Conservation (phyloP, 345 rosid genomes). For the Camelina neglecta region DNA sequence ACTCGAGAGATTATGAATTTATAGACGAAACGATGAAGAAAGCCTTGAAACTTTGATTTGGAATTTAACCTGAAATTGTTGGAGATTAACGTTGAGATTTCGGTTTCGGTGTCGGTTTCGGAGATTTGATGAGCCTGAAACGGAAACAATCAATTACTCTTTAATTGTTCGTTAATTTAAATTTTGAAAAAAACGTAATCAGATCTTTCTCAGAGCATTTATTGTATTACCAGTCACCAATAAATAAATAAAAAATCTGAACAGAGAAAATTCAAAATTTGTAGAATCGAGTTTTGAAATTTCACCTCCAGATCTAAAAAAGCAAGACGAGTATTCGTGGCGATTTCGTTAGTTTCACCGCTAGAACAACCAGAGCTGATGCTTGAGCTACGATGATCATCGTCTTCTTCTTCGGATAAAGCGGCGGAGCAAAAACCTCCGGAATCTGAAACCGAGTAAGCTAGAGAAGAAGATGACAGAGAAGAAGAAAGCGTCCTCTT, state of each 20-base stretch:
- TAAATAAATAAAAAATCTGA: not conserved
- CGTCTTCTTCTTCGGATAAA: conserved; percentile 26
- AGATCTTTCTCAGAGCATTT: conserved; percentile 28
- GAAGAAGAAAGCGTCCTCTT: conserved; percentile 20
- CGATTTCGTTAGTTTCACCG: conserved; percentile 46
- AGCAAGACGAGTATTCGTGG: conserved; percentile 42
- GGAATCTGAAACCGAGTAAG: conserved; percentile 44
- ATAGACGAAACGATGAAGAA: not conserved
- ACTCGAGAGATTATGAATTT: not conserved
- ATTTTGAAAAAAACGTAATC: not conserved
- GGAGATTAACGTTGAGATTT: conserved; percentile 34
- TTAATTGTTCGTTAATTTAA: not conserved
- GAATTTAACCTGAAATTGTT: conserved; percentile 36
- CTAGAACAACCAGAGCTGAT: conserved; percentile 47
- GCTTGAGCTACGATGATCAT: conserved; percentile 32
- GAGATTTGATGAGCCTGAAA: conserved; percentile 35
- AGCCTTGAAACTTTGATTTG: not conserved
- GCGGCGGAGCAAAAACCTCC: conserved; percentile 5
- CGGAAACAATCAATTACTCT: conserved; percentile 18
- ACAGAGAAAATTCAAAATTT: conserved; percentile 13
- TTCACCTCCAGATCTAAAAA: conserved; percentile 63
- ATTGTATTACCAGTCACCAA: conserved; percentile 4
- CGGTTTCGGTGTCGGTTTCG: conserved; percentile 40
- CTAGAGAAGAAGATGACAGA: conserved; percentile 9
- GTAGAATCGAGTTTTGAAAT: not conserved